Base-by-base conservation (phyloP, 352 stramenopile species). In the Aphanomyces euteiches region DNA sequence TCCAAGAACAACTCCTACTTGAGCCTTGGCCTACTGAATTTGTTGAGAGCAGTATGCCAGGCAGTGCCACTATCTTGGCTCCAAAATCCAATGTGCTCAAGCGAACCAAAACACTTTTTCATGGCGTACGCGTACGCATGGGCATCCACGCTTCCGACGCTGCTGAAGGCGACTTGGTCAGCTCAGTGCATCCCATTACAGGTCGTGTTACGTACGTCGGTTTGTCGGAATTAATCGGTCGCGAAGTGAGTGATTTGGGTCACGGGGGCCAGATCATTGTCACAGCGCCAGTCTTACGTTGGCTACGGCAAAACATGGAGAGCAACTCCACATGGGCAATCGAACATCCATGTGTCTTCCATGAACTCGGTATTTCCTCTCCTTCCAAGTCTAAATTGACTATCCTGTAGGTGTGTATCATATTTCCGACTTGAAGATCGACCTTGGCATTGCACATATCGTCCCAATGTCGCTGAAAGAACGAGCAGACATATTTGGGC, bases 51-150 rank as follows among this genome's bases (percentile, higher is more conserved):
- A 19, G 6, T 10, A 53, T 67, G 15, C 59, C 59, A 17, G 71
- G 1, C 81, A 77, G 8, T 21, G 53, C 6, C 69, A 75, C 19
- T 69, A 76, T 80, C 79, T 48, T 76, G 69, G 4, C 80, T 76
- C 59, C 77, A 65, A 7, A 84, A 81, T 67, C 38, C 19, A 17
- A 28, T 28, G 28, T 67, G 59, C 21, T 67, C 7, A 67, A 78
- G 64, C 64, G 47, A 8, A 15, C 37, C 7, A 53, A 78, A 7
- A 50, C 77, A 28, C 60, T 93, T 28, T 91, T 93, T 47, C 75
- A 74, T 10, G 85, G 85, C 7, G 75, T 92, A 7, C 79, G 85
- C 21, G 83, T 93, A 5, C 85, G 85, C 1, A 93, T 93, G 85
- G 83, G 85, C 1, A 84, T 91, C 61, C 85, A 93, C 74, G 85